phyloP scores from a whole-genome alignment of 345 rosid genomes.

The Ailanthus altissimus region DNA sequence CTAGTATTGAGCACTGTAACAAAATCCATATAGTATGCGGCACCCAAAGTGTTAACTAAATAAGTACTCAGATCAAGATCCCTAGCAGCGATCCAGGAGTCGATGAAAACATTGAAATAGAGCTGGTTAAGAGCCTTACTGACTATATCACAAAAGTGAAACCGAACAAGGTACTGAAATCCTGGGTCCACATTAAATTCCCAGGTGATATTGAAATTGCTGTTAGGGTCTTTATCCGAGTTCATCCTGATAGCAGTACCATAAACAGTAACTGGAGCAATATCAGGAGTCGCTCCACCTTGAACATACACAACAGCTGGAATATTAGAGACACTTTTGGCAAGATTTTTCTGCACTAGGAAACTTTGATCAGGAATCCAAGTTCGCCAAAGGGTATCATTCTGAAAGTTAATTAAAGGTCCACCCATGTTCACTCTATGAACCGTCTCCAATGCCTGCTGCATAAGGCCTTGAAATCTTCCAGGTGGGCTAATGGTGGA shows the following conservation, averaged over 20 bases:
- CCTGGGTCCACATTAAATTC: conserved; percentile 62
- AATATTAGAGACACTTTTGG: conserved; percentile 37
- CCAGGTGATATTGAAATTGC: conserved; percentile 87
- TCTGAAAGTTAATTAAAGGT: conserved; percentile 41
- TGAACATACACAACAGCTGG: conserved; percentile 48
- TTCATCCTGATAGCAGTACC: conserved; percentile 72
- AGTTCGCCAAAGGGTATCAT: conserved; percentile 75
- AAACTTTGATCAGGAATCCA: conserved; percentile 70
- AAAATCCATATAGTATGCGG: conserved; percentile 51
- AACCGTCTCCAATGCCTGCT: conserved; percentile 73
- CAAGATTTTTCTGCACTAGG: conserved; percentile 42
- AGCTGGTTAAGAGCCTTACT: conserved; percentile 52
- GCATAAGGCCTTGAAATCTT: conserved; percentile 45
- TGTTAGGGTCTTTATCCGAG: conserved; percentile 41
- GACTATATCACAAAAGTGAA: conserved; percentile 85
- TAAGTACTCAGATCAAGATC: conserved; percentile 54
- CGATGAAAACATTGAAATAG: conserved; percentile 72
- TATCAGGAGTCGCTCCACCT: conserved; percentile 51
- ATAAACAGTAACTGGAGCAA: conserved; percentile 71
- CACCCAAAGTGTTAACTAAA: conserved; percentile 38
- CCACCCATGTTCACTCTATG: conserved; percentile 95
- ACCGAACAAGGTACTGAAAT: conserved; percentile 70
- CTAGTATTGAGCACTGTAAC: conserved; percentile 39
- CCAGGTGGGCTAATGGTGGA: conserved; percentile 22
- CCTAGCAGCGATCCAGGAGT: conserved; percentile 42